phyloP scores from a whole-genome alignment of 495 filamentous ascomycete species.

The Geoglossum glabrum region DNA sequence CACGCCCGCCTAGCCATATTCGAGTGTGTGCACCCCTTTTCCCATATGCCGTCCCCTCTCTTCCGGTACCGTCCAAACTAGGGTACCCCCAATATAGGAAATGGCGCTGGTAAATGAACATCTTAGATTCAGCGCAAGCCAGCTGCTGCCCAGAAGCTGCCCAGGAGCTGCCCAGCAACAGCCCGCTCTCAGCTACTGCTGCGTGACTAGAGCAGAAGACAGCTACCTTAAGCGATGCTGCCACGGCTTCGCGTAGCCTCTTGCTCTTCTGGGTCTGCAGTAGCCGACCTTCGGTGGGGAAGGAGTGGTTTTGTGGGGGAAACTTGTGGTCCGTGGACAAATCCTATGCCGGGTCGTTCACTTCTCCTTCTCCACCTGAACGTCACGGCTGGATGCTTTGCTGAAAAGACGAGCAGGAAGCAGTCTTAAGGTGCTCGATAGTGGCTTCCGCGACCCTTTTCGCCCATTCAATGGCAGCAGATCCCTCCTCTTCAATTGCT shows the following conservation, averaged over 20 bases:
- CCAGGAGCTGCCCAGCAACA: too few relatives aligned
- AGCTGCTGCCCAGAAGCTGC: too few relatives aligned
- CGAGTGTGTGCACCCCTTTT: too few relatives aligned
- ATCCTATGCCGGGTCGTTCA: not conserved
- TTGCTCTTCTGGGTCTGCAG: not conserved
- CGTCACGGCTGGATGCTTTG: not conserved
- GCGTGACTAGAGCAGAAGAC: too few relatives aligned
- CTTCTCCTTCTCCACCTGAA: constrained; percentile 2
- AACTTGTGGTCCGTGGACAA: not conserved
- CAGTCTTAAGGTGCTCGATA: constrained; percentile 1
- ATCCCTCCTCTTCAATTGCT: constrained; percentile 2
- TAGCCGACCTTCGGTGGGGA: not conserved
- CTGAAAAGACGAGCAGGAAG: constrained; percentile 3
- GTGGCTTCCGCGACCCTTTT: not conserved
- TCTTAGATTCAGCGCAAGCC: too few relatives aligned
- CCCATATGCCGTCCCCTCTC: too few relatives aligned
- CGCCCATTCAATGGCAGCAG: not conserved
- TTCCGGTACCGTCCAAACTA: too few relatives aligned
- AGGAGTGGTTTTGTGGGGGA: not conserved
- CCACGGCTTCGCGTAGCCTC: not conserved
- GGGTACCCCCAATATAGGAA: too few relatives aligned
- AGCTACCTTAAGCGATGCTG: too few relatives aligned
- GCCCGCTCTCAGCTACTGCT: too few relatives aligned
- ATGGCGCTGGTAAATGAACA: too few relatives aligned
- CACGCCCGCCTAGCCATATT: too few relatives aligned